Conservation (phyloP, 352 stramenopile genomes). For the Globisporangium sylvaticum region DNA sequence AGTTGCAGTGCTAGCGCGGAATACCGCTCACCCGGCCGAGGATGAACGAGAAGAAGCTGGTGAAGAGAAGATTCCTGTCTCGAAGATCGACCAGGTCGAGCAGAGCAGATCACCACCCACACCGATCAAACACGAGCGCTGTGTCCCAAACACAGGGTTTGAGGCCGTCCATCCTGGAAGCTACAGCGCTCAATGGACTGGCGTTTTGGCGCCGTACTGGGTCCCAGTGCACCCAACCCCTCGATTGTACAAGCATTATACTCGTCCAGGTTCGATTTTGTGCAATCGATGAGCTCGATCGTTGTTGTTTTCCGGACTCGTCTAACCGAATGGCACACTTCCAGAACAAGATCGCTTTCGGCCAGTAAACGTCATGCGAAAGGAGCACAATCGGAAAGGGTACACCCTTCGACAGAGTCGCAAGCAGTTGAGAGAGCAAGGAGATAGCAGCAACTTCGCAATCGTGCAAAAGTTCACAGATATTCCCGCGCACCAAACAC, state of each 20-base stretch:
- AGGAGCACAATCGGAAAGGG: constrained; percentile 75
- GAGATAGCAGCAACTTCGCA: not conserved
- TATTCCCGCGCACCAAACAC: not conserved
- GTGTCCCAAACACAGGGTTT: not conserved
- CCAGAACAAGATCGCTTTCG: constrained; percentile 4
- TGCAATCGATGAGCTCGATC: not conserved
- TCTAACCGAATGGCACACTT: not conserved
- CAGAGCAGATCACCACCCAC: not conserved
- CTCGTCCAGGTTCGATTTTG: not conserved
- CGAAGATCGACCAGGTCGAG: not conserved
- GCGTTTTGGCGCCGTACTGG: not conserved
- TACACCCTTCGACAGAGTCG: constrained; percentile 61
- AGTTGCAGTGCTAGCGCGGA: constrained; percentile 26
- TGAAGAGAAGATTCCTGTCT: not conserved
- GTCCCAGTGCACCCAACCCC: not conserved
- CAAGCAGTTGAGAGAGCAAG: constrained; percentile 36
- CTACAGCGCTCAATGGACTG: not conserved
- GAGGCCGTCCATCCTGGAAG: not conserved
- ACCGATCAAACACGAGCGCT: not conserved
- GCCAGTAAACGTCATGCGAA: constrained; percentile 14
- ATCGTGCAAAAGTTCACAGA: not conserved
- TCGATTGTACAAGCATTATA: not conserved
- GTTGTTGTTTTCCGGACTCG: not conserved
- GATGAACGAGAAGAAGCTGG: too few relatives aligned
- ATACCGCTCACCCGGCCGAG: not conserved